Evolutionary conservation across 2,329 filamentous ascomycete species (phyloP).

Genomic region (Pezicula rhizophila): DNA sequence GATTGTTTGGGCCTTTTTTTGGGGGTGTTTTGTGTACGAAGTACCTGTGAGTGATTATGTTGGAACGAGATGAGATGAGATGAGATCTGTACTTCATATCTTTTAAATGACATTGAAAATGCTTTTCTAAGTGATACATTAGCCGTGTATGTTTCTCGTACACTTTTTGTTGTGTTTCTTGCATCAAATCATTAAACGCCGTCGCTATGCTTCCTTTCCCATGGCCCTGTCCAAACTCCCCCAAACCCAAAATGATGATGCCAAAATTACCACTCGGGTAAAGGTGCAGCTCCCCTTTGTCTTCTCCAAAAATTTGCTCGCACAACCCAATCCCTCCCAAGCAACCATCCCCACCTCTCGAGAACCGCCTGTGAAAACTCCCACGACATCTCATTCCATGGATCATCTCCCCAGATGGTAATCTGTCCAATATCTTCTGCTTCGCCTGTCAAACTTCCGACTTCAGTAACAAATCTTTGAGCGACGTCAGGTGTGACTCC

Average conservation of each 20-base stretch:
- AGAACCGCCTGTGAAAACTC: constrained; percentile 34
- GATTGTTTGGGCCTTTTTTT: too few species aligned
- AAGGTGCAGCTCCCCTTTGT: constrained; percentile 29
- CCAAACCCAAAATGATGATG: not conserved
- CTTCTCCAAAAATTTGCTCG: constrained; percentile 36
- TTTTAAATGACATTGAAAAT: not conserved
- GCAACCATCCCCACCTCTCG: constrained; percentile 34
- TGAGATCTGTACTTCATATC: not conserved
- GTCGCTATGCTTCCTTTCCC: not conserved
- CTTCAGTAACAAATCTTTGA: constrained; percentile 31
- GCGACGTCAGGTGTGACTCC: constrained; percentile 29
- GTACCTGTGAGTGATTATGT: too few species aligned
- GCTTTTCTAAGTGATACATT: too few species aligned
- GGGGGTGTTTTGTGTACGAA: too few species aligned
- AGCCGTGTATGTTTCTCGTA: too few species aligned
- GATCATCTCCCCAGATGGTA: constrained; percentile 37
- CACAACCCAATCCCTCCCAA: constrained; percentile 31
- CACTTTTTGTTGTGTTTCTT: too few species aligned
- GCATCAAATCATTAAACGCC: not conserved
- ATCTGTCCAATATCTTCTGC: constrained; percentile 32
- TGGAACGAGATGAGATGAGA: not conserved
- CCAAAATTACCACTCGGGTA: constrained; percentile 27
- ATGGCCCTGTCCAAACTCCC: not conserved
- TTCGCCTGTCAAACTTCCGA: constrained; percentile 30
- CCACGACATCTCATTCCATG: constrained; percentile 35